Base-by-base conservation (phyloP, 2,329 filamentous ascomycete genomes). In the Chaetomium sp. region DNA sequence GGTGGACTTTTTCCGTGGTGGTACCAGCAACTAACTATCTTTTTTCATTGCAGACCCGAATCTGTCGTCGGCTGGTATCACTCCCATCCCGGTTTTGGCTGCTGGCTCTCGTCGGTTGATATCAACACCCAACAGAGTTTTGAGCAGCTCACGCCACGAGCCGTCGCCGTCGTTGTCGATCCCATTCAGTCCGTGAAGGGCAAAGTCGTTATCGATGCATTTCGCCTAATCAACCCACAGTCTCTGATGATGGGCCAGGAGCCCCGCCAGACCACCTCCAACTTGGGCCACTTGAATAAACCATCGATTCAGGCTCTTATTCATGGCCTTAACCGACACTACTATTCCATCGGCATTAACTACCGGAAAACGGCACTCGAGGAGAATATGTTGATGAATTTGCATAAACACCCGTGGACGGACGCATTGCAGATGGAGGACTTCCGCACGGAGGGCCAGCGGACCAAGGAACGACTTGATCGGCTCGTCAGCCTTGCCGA, bases 41-140 rank as follows among this genome's bases (percentile, higher is more conserved):
- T 33, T 2, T 14, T 35, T 49, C 3, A 14, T 35, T 47, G 53
- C 64, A 96, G 91, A 71, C 91, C 91, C 58, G 94, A 99, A 73
- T 92, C 91, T 0, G 94, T 99, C 56, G 94, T 99, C 53, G 94
- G 94, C 72, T 99, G 94, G 94, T 99, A 99, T 75, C 94, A 99
- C 76, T 97, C 94, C 61, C 94, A 99, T 81, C 94, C 94, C 50
- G 94, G 94, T 65, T 99, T 99, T 71, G 94, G 94, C 66, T 99
- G 94, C 80, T 99, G 94, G 94, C 85, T 99, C 33, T 99, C 94
- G 1, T 95, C 89, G 14, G 94, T 99, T 70, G 94, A 99, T 79
- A 97, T 99, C 79, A 97, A 99, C 77, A 99, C 94, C 35, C 94
- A 99, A 71, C 94, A 99, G 74, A 96, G 91, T n/a, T 99, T 99